A percentile compares a stretch with the other conserved stretches of the same genome.
Evolutionary conservation across 768 basidiomycete species (phyloP).

Genomic region (Phlegmacium glaucopus): DNA sequence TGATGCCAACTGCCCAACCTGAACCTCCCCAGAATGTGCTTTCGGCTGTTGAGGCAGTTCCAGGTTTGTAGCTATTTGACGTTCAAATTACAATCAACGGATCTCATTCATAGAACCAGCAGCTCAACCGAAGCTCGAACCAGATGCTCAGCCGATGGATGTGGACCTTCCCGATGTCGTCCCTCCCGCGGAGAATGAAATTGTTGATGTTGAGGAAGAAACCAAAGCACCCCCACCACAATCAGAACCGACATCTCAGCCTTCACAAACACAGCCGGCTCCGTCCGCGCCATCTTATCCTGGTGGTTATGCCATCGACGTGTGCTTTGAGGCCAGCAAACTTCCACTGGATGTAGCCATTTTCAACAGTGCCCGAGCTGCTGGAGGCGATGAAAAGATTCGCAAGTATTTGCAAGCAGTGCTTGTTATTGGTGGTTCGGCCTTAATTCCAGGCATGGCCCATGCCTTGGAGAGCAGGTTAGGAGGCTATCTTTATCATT

Average conservation of each 20-base stretch:
- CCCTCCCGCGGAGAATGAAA: conserved; percentile 35
- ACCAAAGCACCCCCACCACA: conserved; percentile 13
- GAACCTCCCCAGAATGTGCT: conserved; percentile 19
- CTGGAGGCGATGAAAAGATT: conserved; percentile 85
- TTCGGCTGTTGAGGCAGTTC: conserved; percentile 3
- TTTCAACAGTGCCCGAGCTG: conserved; percentile 86
- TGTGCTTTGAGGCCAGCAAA: conserved; percentile 83
- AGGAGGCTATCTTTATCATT: conserved; percentile 11
- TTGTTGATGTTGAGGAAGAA: conserved; percentile 49
- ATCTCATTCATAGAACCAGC: conserved; percentile 7
- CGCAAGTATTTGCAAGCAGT: conserved; percentile 87
- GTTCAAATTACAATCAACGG: not conserved
- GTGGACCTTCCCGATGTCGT: conserved; percentile 19
- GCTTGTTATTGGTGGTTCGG: conserved; percentile 83
- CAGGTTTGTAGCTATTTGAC: conserved; percentile 12
- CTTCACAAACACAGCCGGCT: conserved; percentile 17
- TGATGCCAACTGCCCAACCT: conserved; percentile 42
- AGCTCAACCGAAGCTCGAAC: conserved; percentile 16
- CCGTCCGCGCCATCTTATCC: conserved; percentile 29
- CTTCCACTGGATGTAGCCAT: conserved; percentile 91
- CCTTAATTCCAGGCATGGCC: conserved; percentile 75
- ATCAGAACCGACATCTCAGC: conserved; percentile 10
- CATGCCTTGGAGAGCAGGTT: conserved; percentile 89
- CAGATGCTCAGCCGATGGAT: conserved; percentile 22
- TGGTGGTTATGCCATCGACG: conserved; percentile 62